Base-by-base conservation (phyloP, 108 stramenopile species). In the Nitzschia putrida region DNA sequence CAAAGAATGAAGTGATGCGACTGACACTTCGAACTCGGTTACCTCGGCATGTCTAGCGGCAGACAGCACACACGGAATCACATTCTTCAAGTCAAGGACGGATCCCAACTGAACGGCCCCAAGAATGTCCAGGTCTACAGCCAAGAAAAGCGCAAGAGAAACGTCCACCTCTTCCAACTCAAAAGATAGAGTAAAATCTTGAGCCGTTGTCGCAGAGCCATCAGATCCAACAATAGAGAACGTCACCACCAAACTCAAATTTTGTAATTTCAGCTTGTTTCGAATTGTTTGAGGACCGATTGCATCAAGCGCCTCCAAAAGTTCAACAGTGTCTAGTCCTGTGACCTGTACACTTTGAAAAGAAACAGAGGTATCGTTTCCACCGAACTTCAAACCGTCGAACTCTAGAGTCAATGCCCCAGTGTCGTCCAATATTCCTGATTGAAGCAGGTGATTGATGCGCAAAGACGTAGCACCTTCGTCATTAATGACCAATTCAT, bases 21-120 rank as follows among this genome's bases (percentile, higher is more conserved):
- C 58, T 3, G 47, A 50, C 3, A 75, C 51, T 61, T 75, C 53
- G 37, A 90, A 24, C 43, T 82, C 72, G 5, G 89, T 81, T 37
- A 90, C 40, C 5, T 75, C 54, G 16, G 78, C 73, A 10, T 59
- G 42, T n/a, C 80, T 57, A 6, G 83, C 77, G 14, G 80, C 66
- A 40, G 79, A 78, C 25, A 83, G 58, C 7, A 86, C 11, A 50
- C 89, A 90, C 13, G 85, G 83, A 23, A 86, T 57, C 29, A 90
- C 73, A 16, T 80, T 76, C 21, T 70, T 54, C 23, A 85, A 34
- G 1, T 73, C 42, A 38, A 90, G 58, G n/a, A 90, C 56, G 2
- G 87, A 83, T 25, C 76, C 72, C 54, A 83, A 39, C 53, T 69
- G 39, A 14, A 78, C 22, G 8, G 64, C 12, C 14, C 70, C 82